Conservation (phyloP, 495 filamentous ascomycete species). For the Xylaria flabelliformis region DNA sequence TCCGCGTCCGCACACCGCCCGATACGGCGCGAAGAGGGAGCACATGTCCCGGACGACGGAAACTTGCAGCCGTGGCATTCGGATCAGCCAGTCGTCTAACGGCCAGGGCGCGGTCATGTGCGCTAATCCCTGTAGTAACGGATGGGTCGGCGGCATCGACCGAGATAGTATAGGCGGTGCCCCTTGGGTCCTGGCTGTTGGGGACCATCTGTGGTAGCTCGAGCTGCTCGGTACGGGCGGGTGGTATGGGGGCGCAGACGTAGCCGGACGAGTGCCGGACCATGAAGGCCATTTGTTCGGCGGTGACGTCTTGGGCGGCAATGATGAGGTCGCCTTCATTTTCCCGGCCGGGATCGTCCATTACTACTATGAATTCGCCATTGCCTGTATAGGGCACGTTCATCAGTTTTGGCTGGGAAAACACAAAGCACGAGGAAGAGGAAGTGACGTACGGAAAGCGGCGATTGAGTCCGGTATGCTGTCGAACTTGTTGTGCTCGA, state of each 20-base stretch:
- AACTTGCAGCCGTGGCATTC: conserved; percentile 58
- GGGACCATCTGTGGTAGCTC: conserved; percentile 88
- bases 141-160: conserved; percentile 75
- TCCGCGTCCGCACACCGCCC: conserved; percentile 79
- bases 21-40: conserved; percentile 81
- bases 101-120: conserved; percentile 84
- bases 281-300: conserved; percentile 93
- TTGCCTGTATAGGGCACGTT: conserved; percentile 57
- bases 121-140: conserved; percentile 88
- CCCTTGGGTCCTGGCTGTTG: conserved; percentile 81
- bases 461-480: conserved; percentile 82
- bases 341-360: conserved; percentile 88
- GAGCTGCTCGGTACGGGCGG: conserved; percentile 68
- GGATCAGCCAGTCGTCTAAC: conserved; percentile 79
- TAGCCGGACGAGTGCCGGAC: conserved; percentile 87
- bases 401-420: not conserved
- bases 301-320: conserved; percentile 82
- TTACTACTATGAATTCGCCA: conserved; percentile 94
- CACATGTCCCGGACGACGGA: conserved; percentile 89
- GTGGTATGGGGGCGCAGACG: conserved; percentile 83
- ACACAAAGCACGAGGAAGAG: conserved; percentile 4
- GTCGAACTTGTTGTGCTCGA: conserved; percentile 68
- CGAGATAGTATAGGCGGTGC: conserved; percentile 90
- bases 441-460: conserved; percentile 74
- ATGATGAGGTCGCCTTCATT: conserved; percentile 99